Evolutionary conservation across 805 yeast genomes (phyloP), one percentile per base, ranked within the genome.

Genomic region (Candida ponderosae): DNA sequence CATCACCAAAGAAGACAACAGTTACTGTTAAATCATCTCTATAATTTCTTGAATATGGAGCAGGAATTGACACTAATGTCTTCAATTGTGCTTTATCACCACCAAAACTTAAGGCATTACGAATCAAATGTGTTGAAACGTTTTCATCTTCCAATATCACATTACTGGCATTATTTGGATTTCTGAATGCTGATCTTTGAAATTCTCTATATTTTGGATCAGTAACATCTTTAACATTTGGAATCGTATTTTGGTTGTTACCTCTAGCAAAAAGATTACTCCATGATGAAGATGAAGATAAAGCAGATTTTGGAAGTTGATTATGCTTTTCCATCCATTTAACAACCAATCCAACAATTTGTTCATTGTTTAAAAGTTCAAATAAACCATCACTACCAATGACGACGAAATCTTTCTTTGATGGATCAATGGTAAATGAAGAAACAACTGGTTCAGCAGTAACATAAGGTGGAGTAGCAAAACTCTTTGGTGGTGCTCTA

Each of bases 21-120:
- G 96, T 87, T 5, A 89, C 97, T 1, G 97, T 89, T 54, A 93
- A 69, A 59, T 93, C 98, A 62, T 93, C 98, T 58, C 98, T 77
- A 61, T 89, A 90, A 32, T 87, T 72, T 61, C 98, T 77, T 17
- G 96, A 82, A 48, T 83, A 72, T 2, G 97, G 97, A 15, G 88
- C 75, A 16, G 97, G 97, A 37, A 93, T 87, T 37, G 93, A 81
- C 15, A 88, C 81, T 42, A 93, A 65, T 74, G 93, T 84, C 18
- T 89, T 77, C 3, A 89, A 88, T 49, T 87, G 89, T 43, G 90
- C 96, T 45, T 77, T 76, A 29, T 85, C 79, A 0, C 95, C 96
- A 18, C 82, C 81, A 6, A 96, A 95, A 40, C 86, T 77, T 40
- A 93, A 68, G 0, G 98, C 97, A 58, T 93, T 90, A 56, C 98